phyloP scores from a whole-genome alignment of 768 basidiomycete species.

The Kwoniella mangroviensis region DNA sequence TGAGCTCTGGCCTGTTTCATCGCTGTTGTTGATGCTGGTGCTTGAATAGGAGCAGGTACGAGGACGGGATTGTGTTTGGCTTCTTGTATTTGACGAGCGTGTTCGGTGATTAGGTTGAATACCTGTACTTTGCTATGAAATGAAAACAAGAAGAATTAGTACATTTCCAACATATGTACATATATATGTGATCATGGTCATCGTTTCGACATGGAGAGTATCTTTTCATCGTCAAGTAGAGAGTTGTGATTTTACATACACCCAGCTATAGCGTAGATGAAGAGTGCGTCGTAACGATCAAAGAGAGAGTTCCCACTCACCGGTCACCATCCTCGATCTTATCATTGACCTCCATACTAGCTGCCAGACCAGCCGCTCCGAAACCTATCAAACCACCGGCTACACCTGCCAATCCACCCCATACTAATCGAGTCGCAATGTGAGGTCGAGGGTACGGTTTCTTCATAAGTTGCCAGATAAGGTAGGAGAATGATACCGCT shows the following conservation, averaged over 20 bases:
- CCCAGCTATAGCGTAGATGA: too few relatives aligned
- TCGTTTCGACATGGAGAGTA: background rate
- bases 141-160: background rate
- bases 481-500: constrained; percentile 16
- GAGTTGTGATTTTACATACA: too few relatives aligned
- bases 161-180: background rate
- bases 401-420: constrained; percentile 13
- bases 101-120: constrained; percentile 23
- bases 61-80: constrained; percentile 13
- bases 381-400: constrained; percentile 25
- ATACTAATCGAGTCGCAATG: constrained; percentile 22
- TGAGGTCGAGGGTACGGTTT: constrained; percentile 25
- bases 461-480: constrained; percentile 28
- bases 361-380: constrained; percentile 27
- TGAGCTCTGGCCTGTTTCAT: constrained; percentile 22
- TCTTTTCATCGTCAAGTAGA: background rate
- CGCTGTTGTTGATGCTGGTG: constrained; percentile 14
- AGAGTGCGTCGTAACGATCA: background rate
- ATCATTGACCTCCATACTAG: constrained; percentile 28
- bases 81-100: constrained; percentile 23
- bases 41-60: constrained; percentile 14
- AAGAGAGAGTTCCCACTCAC: constrained; percentile 13
- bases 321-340: constrained; percentile 28
- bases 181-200: background rate
- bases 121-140: constrained; percentile 16